Conservation (phyloP, 192 early-diverging fungal species). For the Coemansia guatemalensis region DNA sequence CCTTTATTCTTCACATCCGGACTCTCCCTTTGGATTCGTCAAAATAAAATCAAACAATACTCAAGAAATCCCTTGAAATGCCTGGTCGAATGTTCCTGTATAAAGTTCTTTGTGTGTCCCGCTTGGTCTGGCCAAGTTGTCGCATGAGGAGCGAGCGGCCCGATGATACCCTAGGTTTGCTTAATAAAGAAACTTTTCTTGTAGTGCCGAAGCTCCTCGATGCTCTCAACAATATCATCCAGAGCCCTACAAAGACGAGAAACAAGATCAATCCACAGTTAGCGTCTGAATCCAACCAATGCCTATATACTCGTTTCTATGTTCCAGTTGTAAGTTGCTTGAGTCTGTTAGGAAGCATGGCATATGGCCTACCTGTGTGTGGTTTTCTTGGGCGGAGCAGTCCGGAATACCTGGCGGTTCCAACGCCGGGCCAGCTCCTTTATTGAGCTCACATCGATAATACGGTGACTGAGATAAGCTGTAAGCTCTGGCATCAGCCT, state of each 20-base stretch:
- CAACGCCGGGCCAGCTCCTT: conserved; percentile 87
- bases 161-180: not conserved
- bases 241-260: conserved; percentile 58
- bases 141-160: too few relatives aligned
- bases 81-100: too few relatives aligned
- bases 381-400: conserved; percentile 61
- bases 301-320: too few relatives aligned
- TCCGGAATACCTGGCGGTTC: conserved; percentile 58
- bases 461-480: conserved; percentile 80
- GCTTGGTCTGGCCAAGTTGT: too few relatives aligned
- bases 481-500: conserved; percentile 78
- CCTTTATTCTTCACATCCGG: not conserved
- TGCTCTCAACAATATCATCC: conserved; percentile 92
- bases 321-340: too few relatives aligned
- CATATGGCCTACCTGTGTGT: conserved; percentile 45
- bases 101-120: too few relatives aligned
- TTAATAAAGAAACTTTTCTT: conserved; percentile 57
- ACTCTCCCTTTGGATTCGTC: not conserved
- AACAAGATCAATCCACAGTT: not conserved
- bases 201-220: conserved; percentile 85
- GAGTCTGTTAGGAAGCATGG: too few relatives aligned
- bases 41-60: not conserved
- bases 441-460: conserved; percentile 85
- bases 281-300: too few relatives aligned
- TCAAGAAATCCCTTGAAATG: too few relatives aligned